Evolutionary conservation across 2,329 filamentous ascomycete genomes (phyloP), one percentile per base, ranked within the genome.

Genomic region (Cladorrhinum sp.): DNA sequence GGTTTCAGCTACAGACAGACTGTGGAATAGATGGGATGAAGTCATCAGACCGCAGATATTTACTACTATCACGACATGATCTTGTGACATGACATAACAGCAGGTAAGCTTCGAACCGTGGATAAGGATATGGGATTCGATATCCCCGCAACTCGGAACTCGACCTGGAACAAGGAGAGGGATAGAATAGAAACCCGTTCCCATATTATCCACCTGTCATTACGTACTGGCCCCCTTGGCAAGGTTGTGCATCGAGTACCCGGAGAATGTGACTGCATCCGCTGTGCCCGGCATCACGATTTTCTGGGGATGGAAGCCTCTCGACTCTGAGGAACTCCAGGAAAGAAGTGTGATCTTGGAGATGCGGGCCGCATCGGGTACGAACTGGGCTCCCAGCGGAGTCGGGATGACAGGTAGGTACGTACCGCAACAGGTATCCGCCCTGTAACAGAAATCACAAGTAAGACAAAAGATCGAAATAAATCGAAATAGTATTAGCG

Each of bases 141-240:
- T n/a, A 45, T 45, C 41, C n/a, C 41, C 18, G 41, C 18, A 18
- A 18, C 41, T 45, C 41, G 41, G 41, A n/a, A 45, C 41, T 45
- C 16, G 41, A 22, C 41, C 3, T 45, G 41, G 41, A 45, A 18
- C 41, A 25, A 60, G 55, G 58, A 59, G 60, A 58, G 55, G 55
- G 50, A 55, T n/a, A 29, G 54, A 57, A 9, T 20, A 50, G 27
- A 32, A 59, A 23, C 27, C 55, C 24, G 3, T 45, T 45, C 41
- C 41, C 41, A 45, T 41, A 41, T 52, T 41, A 58, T 60, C 59
- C 59, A 64, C 60, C 53, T 41, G 22, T n/a, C 58, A 55, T 57
- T 60, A 64, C 58, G 56, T 58, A 64, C 53, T 36, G 41, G 6
- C 41, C 29, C 50, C 56, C 38, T 22, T 62, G 60, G 52, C 58